Evolutionary conservation across 2,329 filamentous ascomycete species (phyloP).

Genomic region (Aaosphaeria arxii): DNA sequence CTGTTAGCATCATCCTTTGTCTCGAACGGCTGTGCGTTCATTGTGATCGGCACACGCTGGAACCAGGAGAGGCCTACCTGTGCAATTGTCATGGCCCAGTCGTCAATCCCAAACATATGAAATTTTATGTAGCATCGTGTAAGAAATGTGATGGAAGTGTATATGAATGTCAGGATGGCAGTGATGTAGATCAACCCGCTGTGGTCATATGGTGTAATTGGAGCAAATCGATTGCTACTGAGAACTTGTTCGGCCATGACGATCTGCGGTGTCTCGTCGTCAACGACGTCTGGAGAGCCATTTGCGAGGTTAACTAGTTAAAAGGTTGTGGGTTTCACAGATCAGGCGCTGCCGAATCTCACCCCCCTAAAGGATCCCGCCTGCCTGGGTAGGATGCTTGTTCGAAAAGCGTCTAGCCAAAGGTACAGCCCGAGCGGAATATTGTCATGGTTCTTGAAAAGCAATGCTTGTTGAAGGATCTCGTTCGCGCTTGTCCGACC

Average conservation of each 20-base stretch:
- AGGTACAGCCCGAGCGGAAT: too few species aligned
- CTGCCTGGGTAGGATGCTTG: neutral
- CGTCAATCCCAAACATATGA: conserved; percentile 22
- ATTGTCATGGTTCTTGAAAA: too few species aligned
- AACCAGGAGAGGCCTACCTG: conserved; percentile 13
- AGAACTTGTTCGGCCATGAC: conserved; percentile 6
- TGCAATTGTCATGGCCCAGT: conserved; percentile 17
- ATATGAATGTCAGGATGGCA: conserved; percentile 20
- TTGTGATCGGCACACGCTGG: too few species aligned
- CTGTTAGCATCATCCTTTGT: conserved; percentile 1
- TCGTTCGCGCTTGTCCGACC: too few species aligned
- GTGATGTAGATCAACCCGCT: conserved; percentile 23
- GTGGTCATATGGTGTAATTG: conserved; percentile 19
- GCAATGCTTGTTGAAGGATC: too few species aligned
- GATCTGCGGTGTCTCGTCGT: too few species aligned
- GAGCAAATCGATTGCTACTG: conserved; percentile 15
- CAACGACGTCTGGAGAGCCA: too few species aligned
- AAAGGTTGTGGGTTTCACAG: too few species aligned
- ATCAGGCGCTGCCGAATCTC: too few species aligned
- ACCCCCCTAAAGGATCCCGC: too few species aligned
- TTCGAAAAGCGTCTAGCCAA: neutral
- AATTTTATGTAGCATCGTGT: conserved; percentile 23
- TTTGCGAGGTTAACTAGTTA: too few species aligned
- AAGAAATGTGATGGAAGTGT: conserved; percentile 19
- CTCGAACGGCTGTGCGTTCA: neutral